phyloP scores from a whole-genome alignment of 2,329 filamentous ascomycete species.

The Fonsecaea nubica region DNA sequence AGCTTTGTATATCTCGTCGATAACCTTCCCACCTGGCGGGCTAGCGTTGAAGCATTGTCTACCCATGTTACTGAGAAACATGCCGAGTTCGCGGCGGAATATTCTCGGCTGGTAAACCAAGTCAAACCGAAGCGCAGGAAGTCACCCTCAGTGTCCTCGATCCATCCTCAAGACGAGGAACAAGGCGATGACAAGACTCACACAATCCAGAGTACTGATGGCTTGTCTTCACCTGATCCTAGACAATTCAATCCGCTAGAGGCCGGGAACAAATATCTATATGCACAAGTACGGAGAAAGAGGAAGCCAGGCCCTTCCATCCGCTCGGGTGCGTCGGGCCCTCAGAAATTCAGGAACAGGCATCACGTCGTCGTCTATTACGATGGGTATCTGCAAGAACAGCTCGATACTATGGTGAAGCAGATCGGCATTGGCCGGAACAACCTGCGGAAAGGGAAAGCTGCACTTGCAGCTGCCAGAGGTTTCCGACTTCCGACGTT shows the following conservation, averaged over 20 bases:
- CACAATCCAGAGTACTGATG: conserved; percentile 14
- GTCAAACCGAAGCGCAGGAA: conserved; percentile 50
- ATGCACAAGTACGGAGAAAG: conserved; percentile 47
- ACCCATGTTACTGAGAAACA: conserved; percentile 50
- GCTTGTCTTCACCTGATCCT: conserved; percentile 19
- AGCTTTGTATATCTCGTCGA: conserved; percentile 54
- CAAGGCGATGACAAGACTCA: conserved; percentile 3
- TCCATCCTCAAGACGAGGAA: conserved; percentile 43
- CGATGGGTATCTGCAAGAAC: conserved; percentile 82
- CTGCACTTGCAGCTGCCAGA: conserved; percentile 69
- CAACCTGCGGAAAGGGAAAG: conserved; percentile 83
- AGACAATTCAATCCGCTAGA: conserved; percentile 36
- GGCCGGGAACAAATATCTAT: conserved; percentile 37
- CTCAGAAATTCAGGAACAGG: conserved; percentile 69
- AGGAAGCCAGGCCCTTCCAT: conserved; percentile 45
- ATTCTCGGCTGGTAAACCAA: conserved; percentile 46
- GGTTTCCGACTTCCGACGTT: conserved; percentile 36
- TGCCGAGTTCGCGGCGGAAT: conserved; percentile 52
- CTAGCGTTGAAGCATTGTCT: conserved; percentile 51
- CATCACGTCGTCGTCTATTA: conserved; percentile 89
- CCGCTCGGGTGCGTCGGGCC: conserved; percentile 44
- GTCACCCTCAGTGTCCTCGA: conserved; percentile 49
- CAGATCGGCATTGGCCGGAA: conserved; percentile 82
- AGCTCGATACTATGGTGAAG: conserved; percentile 82
- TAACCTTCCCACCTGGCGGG: conserved; percentile 54